Evolutionary conservation across 2,329 filamentous ascomycete genomes (phyloP).

Genomic region (Metarhizium album): DNA sequence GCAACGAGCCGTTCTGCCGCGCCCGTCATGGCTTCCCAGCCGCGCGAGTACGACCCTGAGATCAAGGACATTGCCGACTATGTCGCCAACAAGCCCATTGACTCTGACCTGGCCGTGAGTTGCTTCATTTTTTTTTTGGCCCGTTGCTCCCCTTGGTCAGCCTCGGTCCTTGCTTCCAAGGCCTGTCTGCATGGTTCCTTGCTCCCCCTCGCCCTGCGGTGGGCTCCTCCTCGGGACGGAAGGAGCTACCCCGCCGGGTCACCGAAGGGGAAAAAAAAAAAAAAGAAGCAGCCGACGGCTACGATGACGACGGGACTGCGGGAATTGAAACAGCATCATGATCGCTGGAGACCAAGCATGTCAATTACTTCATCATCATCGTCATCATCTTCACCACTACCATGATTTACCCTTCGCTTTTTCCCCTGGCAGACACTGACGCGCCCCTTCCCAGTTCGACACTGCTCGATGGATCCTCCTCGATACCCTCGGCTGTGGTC

Average conservation of each 20-base stretch:
- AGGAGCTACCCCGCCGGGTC: not conserved
- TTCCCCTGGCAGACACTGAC: not conserved
- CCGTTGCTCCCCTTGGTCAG: not conserved
- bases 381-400: too few species aligned
- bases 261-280: too few species aligned
- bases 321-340: too few species aligned
- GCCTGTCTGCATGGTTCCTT: not conserved
- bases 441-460: constrained; percentile 54
- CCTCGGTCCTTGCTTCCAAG: not conserved
- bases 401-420: not conserved
- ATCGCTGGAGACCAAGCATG: not conserved
- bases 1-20: constrained; percentile 35
- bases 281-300: too few species aligned
- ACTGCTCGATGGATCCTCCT: constrained; percentile 94
- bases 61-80: constrained; percentile 93
- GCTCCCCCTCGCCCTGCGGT: not conserved
- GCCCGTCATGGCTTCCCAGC: constrained; percentile 38
- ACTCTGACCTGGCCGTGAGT: constrained; percentile 86
- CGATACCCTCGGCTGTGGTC: constrained; percentile 91
- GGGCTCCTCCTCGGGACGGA: not conserved
- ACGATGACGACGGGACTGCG: too few species aligned
- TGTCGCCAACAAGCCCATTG: constrained; percentile 82
- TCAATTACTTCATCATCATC: too few species aligned
- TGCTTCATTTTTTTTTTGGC: not conserved
- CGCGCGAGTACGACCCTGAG: constrained; percentile 72